These are phyloP conservation scores for Phytophthora chlamydospora DNA, from an alignment of 352 stramenopile genomes.

Conservation along the genomic window DNA sequence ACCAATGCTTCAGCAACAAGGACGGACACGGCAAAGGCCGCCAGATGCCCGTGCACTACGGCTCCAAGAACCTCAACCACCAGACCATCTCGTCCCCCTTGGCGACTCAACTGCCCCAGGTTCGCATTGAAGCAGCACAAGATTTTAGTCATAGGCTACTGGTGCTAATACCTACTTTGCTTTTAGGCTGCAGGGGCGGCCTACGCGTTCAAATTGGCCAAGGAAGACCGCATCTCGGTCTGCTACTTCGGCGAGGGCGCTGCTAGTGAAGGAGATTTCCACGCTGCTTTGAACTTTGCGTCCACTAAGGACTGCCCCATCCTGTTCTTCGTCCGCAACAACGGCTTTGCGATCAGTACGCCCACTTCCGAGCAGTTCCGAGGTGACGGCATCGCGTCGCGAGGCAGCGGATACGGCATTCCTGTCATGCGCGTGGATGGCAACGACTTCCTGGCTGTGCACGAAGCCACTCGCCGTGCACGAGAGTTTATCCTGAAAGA, in stretches of 20 bases:
- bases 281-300: slow-evolving; percentile 97
- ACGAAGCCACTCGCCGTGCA: slow-evolving; percentile 91
- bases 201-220: slow-evolving; percentile 96
- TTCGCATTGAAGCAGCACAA: slow-evolving; percentile 22
- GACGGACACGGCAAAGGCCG: slow-evolving; percentile 96
- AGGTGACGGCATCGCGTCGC: slow-evolving; percentile 96
- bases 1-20: slow-evolving; percentile 98
- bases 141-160: not conserved
- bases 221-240: slow-evolving; percentile 91
- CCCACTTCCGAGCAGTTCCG: slow-evolving; percentile 96
- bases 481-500: slow-evolving; percentile 91
- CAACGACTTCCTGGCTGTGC: slow-evolving; percentile 97
- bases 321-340: slow-evolving; percentile 99
- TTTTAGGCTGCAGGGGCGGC: slow-evolving; percentile 94
- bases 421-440: slow-evolving; percentile 97
- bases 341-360: slow-evolving; percentile 98
- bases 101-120: slow-evolving; percentile 96
- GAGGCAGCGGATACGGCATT: slow-evolving; percentile 96
- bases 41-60: slow-evolving; percentile 99
- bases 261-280: slow-evolving; percentile 97
- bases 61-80: slow-evolving; percentile 94
- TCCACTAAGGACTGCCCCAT: slow-evolving; percentile 95
- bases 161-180: not conserved
- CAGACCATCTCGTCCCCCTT: slow-evolving; percentile 98
- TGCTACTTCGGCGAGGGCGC: slow-evolving; percentile 98